Evolutionary conservation across 306 rosid genomes (phyloP), one percentile per base, ranked within the genome.

Genomic region (Casuarina cunninghamiana): DNA sequence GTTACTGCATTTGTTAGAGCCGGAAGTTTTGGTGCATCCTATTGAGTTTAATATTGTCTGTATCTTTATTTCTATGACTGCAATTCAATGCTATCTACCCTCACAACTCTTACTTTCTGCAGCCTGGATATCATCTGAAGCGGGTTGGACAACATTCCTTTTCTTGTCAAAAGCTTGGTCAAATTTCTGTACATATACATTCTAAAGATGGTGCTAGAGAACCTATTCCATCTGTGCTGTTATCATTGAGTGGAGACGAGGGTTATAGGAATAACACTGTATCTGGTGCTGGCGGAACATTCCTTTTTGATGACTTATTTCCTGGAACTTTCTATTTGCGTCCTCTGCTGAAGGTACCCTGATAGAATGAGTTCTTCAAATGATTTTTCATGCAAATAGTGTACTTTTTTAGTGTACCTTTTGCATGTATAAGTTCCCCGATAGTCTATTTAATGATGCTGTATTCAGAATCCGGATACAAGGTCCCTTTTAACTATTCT

Each of bases 251-350:
- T 68, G 97, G 98, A 16, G 90, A 91, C 60, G 87, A 91, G 83
- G 99, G 99, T 81, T 96, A 96, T 75, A 87, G 99, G 82, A 96
- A 96, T 88, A 96, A 93, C 84, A 86, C 98, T 2, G 90, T 96
- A 68, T 91, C 97, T 70, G 92, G 88, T 71, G 85, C 85, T 75
- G 93, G 97, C 81, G 98, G 97, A 82, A 71, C 83, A 45, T 96
- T 96, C 82, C 81, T 86, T 48, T 96, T 91, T 75, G 88, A 80
- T 85, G 82, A 85, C 82, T 85, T 96, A 84, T 96, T 93, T 84
- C 98, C 98, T 73, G 99, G 99, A 79, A 93, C 87, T 80, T 96
- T 93, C 88, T 96, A 96, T 83, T 77, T 96, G 84, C 98, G 99
- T 75, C 97, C 99, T 76, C 88, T 96, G 83, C 89, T 96, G 38